Percentiles rank a stretch among this genome's conserved stretches.
phyloP scores from a whole-genome alignment of 1,139 yeast species.

The Eremothecium coryli region DNA sequence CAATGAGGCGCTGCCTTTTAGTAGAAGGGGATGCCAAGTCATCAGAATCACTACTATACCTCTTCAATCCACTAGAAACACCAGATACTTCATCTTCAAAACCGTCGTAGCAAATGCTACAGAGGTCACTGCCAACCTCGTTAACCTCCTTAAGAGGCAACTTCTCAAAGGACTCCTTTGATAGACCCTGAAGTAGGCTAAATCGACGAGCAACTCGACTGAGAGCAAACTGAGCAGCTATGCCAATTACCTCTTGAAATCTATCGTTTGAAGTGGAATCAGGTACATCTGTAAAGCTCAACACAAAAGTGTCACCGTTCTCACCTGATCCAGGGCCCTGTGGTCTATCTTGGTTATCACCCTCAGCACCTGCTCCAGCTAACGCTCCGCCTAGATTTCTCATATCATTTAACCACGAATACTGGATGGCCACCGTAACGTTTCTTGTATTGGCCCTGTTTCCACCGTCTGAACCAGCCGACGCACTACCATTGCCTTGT shows the following conservation, averaged over 20 bases:
- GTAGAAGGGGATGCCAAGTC: neutral
- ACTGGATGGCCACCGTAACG: conserved; percentile 28
- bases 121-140: conserved; percentile 35
- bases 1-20: conserved; percentile 1
- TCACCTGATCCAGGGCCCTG: conserved; percentile 39
- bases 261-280: conserved; percentile 27
- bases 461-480: conserved; percentile 1
- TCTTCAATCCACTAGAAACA: conserved; percentile 15
- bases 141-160: conserved; percentile 34
- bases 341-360: conserved; percentile 8
- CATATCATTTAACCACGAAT: conserved; percentile 15
- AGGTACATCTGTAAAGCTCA: conserved; percentile 58
- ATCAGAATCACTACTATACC: conserved; percentile 20
- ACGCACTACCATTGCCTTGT: neutral
- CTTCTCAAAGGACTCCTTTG: conserved; percentile 43
- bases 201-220: conserved; percentile 45
- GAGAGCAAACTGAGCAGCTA: conserved; percentile 65
- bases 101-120: conserved; percentile 64
- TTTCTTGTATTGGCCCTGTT: conserved; percentile 16
- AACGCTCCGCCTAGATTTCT: conserved; percentile 5
- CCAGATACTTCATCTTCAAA: conserved; percentile 30
- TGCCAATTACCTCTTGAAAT: conserved; percentile 44
- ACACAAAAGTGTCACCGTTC: conserved; percentile 30
- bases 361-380: conserved; percentile 16
- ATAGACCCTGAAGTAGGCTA: conserved; percentile 40